phyloP scores from a whole-genome alignment of 352 stramenopile genomes.

The Phytophthora melonis region DNA sequence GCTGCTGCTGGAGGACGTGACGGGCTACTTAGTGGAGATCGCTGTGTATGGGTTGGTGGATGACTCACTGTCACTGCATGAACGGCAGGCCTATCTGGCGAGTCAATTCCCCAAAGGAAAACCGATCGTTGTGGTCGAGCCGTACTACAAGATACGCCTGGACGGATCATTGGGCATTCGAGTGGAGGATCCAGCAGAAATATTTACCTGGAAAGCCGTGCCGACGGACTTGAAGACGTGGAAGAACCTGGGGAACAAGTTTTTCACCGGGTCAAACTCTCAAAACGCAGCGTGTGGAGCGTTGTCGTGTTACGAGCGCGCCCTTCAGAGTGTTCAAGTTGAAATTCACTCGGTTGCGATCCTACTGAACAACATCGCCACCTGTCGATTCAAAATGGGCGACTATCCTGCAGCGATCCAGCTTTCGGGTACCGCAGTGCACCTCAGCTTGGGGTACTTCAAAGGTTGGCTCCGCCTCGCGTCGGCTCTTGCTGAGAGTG shows the following conservation, averaged over 20 bases:
- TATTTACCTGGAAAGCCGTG: conserved; percentile 25
- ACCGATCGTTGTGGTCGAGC: conserved; percentile 34
- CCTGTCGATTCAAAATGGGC: conserved; percentile 26
- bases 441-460: conserved; percentile 26
- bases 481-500: conserved; percentile 19
- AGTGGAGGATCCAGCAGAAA: conserved; percentile 28
- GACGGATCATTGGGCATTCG: conserved; percentile 36
- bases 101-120: conserved; percentile 33
- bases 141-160: conserved; percentile 46
- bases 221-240: conserved; percentile 31
- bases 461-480: conserved; percentile 35
- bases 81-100: conserved; percentile 22
- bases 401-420: conserved; percentile 28
- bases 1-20: conserved; percentile 42
- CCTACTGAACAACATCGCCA: conserved; percentile 33
- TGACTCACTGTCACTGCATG: conserved; percentile 3
- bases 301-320: conserved; percentile 29
- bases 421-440: conserved; percentile 28
- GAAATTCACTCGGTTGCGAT: conserved; percentile 21
- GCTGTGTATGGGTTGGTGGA: conserved; percentile 37
- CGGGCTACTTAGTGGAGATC: conserved; percentile 39
- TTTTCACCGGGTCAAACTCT: conserved; percentile 18
- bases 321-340: conserved; percentile 16
- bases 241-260: conserved; percentile 41
- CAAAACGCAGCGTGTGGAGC: conserved; percentile 26